Percentiles rank a stretch among this genome's conserved stretches.
phyloP scores from a whole-genome alignment of 192 early-diverging fungal genomes.

The Dispira simplex region DNA sequence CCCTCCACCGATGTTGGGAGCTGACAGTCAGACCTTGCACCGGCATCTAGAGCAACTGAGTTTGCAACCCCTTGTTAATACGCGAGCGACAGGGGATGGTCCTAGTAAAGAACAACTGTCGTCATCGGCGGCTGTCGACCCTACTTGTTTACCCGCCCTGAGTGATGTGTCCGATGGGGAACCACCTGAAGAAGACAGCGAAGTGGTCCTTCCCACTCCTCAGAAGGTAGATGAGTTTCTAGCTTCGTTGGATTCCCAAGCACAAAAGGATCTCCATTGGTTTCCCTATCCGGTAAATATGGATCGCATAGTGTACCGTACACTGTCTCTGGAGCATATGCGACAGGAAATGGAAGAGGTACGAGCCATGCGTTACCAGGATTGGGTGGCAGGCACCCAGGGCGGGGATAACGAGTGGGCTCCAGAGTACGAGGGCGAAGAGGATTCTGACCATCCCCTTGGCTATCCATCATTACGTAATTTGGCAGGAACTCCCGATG shows the following conservation, averaged over 20 bases:
- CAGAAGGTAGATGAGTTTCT: background rate
- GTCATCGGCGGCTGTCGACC: too few relatives aligned
- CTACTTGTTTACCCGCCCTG: background rate
- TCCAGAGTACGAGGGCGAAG: too few relatives aligned
- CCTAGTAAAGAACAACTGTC: too few relatives aligned
- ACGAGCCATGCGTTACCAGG: too few relatives aligned
- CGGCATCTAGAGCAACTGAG: background rate
- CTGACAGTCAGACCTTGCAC: background rate
- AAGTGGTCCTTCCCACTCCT: background rate
- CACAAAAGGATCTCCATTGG: background rate
- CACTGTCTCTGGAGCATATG: background rate
- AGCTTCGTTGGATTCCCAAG: background rate
- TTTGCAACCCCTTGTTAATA: background rate
- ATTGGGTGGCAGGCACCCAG: too few relatives aligned
- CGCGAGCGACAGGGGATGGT: too few relatives aligned
- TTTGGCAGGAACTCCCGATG: too few relatives aligned
- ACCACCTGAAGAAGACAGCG: background rate
- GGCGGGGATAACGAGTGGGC: too few relatives aligned
- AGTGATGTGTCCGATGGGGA: background rate
- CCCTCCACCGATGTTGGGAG: background rate
- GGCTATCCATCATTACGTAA: too few relatives aligned
- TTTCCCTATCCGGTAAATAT: slow-evolving; percentile 1
- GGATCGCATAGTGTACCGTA: background rate
- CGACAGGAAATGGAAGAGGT: background rate
- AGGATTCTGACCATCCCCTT: too few relatives aligned